Evolutionary conservation across 257 asterid species (phyloP).

Genomic region (Solanum phureja): DNA sequence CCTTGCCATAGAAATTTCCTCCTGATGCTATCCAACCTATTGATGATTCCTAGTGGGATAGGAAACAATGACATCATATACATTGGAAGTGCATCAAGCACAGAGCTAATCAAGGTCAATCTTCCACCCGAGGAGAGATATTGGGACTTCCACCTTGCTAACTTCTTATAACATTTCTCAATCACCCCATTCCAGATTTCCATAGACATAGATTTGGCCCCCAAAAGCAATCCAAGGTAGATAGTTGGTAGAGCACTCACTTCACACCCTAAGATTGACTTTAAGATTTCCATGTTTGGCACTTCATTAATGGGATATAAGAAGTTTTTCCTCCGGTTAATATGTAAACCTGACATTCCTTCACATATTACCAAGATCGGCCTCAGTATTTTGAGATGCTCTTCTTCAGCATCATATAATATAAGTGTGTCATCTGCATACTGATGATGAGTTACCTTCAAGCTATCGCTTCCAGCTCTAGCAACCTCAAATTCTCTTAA

Average conservation of each 20-base stretch:
- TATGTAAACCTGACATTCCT: background rate
- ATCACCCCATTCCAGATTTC: background rate
- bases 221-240: background rate
- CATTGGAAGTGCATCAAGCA: background rate
- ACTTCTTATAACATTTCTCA: background rate
- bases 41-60: background rate
- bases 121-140: background rate
- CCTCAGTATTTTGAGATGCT: background rate
- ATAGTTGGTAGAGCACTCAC: background rate
- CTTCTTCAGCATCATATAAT: background rate
- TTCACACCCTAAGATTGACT: background rate
- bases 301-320: background rate
- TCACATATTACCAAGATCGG: background rate
- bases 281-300: background rate
- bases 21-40: background rate
- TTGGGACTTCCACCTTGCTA: background rate
- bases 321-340: background rate
- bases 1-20: background rate
- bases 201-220: background rate
- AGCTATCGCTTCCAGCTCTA: background rate
- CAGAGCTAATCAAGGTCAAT: background rate
- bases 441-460: background rate
- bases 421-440: background rate
- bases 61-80: background rate
- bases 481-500: background rate